Evolutionary conservation across 2,329 filamentous ascomycete genomes (phyloP), one percentile per base, ranked within the genome.

Genomic region (Aspergillus transmontanensis): DNA sequence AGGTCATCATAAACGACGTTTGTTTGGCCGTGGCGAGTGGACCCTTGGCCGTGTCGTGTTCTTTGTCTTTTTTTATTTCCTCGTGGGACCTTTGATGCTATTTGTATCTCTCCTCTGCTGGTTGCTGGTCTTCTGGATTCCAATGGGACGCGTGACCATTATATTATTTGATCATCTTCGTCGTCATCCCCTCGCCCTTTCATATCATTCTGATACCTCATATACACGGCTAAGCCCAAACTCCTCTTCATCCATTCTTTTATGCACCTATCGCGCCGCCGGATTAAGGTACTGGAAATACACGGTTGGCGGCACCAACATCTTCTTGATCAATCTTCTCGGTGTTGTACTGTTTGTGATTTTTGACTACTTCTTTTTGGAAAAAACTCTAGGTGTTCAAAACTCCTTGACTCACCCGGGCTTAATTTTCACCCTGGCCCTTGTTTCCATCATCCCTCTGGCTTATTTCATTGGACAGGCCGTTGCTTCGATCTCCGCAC

Each of bases 391-490:
- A 41, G 86, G 90, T 23, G 69, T 96, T 28, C 82, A 95, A 30
- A 88, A 84, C 65, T 87, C 89, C 76, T 79, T 97, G 68, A 97
- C 94, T 0, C 89, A 91, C 30, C 89, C 93, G 0, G 93, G 92
- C 10, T 90, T 98, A 69, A 85, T 98, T 57, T 99, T 99, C 76
- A 85, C 89, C 0, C 86, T 94, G 4, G 92, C 90, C 4, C 80
- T 99, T 16, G 83, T 96, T 63, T 98, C 95, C 51, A 96, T 99
- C 76, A 97, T 99, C 56, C 95, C 95, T 3, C 80, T 99, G 60
- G 95, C 95, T 16, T 99, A 99, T 80, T 99, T 99, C 77, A 99
- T 99, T 69, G 95, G 95, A 1, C 95, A 99, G 80, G 95, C 95
- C 43, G 95, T 99, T 53, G 95, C 95, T 2, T 99, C 95, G 58